A percentile compares a stretch with the other conserved stretches of the same genome.
Conservation (phyloP, 2,329 filamentous ascomycete species). For the Cladobotryum protrusum region DNA sequence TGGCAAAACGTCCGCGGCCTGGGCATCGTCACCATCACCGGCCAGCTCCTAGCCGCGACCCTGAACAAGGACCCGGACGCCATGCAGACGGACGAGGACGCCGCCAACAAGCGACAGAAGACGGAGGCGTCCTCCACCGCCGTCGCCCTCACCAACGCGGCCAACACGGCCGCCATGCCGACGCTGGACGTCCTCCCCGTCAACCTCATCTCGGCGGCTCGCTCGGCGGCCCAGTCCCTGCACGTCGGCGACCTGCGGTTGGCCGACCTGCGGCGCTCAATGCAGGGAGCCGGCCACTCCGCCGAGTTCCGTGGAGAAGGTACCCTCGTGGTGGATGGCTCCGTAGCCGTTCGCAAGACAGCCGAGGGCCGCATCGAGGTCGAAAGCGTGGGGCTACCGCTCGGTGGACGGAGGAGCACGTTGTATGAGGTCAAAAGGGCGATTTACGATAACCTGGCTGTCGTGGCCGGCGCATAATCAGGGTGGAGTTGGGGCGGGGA, state of each 20-base stretch:
- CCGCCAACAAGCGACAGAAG: conserved; percentile 44
- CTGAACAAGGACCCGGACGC: conserved; percentile 39
- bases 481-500: background rate
- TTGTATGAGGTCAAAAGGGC: conserved; percentile 84
- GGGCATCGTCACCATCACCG: conserved; percentile 88
- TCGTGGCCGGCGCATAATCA: conserved; percentile 69
- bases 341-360: conserved; percentile 83
- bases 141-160: conserved; percentile 17
- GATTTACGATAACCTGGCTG: conserved; percentile 90
- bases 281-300: conserved; percentile 74
- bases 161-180: conserved; percentile 32
- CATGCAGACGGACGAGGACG: conserved; percentile 39
- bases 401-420: conserved; percentile 47
- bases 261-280: conserved; percentile 76
- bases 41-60: conserved; percentile 45
- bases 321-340: conserved; percentile 80
- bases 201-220: conserved; percentile 62
- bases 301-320: conserved; percentile 94
- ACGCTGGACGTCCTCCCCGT: conserved; percentile 50
- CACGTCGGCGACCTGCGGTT: conserved; percentile 91
- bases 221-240: conserved; percentile 75
- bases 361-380: conserved; percentile 82
- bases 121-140: conserved; percentile 30
- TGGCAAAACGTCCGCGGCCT: conserved; percentile 93
- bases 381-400: conserved; percentile 59